Evolutionary conservation across 208 protist species (phyloP).

Genomic region (Wallacemonas rigidus): DNA sequence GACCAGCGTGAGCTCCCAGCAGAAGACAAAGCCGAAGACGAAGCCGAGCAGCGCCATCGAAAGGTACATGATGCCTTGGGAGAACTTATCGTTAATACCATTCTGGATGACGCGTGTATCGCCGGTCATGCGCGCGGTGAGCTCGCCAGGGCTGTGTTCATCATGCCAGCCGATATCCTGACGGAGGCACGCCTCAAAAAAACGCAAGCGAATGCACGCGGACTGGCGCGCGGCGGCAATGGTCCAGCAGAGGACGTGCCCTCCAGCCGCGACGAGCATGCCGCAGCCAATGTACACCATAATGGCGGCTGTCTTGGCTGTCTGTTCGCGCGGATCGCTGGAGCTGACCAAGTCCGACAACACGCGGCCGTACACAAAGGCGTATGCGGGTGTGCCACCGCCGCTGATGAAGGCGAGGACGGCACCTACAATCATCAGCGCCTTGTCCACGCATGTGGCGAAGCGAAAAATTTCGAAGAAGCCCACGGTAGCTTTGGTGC

Average conservation of each 20-base stretch:
- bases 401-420: conserved; percentile 34
- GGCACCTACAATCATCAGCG: conserved; percentile 52
- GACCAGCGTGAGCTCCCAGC: conserved; percentile 78
- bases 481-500: conserved; percentile 1
- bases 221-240: conserved; percentile 61
- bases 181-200: conserved; percentile 66
- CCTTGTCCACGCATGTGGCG: conserved; percentile 34
- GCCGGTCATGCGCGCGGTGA: conserved; percentile 76
- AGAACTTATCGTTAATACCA: conserved; percentile 86
- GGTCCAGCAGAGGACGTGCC: conserved; percentile 56
- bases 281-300: conserved; percentile 71
- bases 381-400: conserved; percentile 64
- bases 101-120: conserved; percentile 82
- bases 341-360: conserved; percentile 51
- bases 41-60: conserved; percentile 81
- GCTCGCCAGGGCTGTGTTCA: conserved; percentile 58
- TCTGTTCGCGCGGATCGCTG: conserved; percentile 18
- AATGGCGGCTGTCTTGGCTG: conserved; percentile 49
- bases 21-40: conserved; percentile 74
- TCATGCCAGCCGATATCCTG: conserved; percentile 92
- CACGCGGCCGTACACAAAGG: conserved; percentile 69
- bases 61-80: conserved; percentile 59
- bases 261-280: conserved; percentile 29
- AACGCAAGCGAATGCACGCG: conserved; percentile 46
- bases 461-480: conserved; percentile 43